phyloP scores from a whole-genome alignment of 1,139 yeast genomes.

The Blastobotrys aristatus region DNA sequence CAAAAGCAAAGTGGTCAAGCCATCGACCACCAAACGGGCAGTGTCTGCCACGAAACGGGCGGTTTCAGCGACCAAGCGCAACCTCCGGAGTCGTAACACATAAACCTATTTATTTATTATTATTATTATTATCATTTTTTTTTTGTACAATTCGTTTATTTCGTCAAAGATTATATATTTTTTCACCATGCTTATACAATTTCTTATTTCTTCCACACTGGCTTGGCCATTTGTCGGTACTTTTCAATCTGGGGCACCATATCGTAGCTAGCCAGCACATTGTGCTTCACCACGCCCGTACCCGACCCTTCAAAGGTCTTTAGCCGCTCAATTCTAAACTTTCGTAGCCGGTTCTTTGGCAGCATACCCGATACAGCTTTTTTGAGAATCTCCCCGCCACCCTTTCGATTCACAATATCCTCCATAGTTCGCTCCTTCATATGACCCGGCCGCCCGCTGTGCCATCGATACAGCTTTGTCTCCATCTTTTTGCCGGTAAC shows the following conservation, averaged over 20 bases:
- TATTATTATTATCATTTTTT: background rate
- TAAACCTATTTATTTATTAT: background rate
- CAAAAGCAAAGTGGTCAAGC: slow-evolving; percentile 9
- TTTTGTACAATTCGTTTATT: background rate
- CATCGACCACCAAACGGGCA: slow-evolving; percentile 6
- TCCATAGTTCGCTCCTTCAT: slow-evolving; percentile 81
- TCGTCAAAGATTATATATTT: background rate
- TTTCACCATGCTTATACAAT: background rate
- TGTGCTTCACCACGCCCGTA: slow-evolving; percentile 43
- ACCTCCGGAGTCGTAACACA: slow-evolving; percentile 12
- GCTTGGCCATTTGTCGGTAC: background rate
- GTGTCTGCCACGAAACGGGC: slow-evolving; percentile 11
- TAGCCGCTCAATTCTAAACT: slow-evolving; percentile 73
- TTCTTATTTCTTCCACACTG: slow-evolving; percentile 1
- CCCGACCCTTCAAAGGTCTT: slow-evolving; percentile 77
- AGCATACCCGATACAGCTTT: slow-evolving; percentile 95
- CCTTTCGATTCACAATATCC: slow-evolving; percentile 68
- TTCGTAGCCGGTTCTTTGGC: slow-evolving; percentile 83
- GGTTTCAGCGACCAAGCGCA: slow-evolving; percentile 8
- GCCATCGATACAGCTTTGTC: slow-evolving; percentile 87
- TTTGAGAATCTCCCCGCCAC: slow-evolving; percentile 73
- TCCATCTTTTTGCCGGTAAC: slow-evolving; percentile 79
- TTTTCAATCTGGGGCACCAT: slow-evolving; percentile 38
- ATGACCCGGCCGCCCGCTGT: slow-evolving; percentile 86
- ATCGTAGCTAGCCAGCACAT: slow-evolving; percentile 82